Evolutionary conservation across 2,329 filamentous ascomycete genomes (phyloP), one percentile per base, ranked within the genome.

Genomic region (Cyphellophora attinorum): DNA sequence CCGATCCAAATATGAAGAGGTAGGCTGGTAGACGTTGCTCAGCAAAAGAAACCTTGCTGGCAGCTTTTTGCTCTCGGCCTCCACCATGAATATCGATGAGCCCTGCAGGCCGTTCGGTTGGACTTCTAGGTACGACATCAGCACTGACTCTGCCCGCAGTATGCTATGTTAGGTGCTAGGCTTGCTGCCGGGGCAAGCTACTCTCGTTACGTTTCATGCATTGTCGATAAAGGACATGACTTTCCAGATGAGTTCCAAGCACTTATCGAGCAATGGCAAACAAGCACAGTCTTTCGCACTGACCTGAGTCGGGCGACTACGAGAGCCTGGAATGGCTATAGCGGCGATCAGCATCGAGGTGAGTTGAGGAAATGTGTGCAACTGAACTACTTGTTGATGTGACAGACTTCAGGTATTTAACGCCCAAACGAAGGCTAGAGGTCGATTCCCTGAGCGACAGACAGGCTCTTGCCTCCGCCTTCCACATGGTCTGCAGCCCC

Each of bases 251-350:
- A 71, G 10, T 66, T 93, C 34, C 70, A 72, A 31, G 53, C 67
- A 2, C 65, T 73, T 28, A 77, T 98, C 46, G 60, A 70, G 11
- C 69, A 73, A 28, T 95, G 91, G 88, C 61, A 76, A 11, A 94
- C 88, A 1, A 74, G 74, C 5, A 82, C 75, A 13, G 52, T 85
- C 11, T 63, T 91, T 45, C 74, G 86, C 34, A 62, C 74, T 31
- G 77, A 82, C 35, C 64, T 67, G 1, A 57, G 69, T 5, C 76
- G 84, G 15, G 66, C 84, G 32, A 96, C 89, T 2, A 98, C 91
- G 0, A 76, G 85, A 29, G 88, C 82, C 29, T 94, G 85, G 85
- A 96, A 96, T 56, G 83, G 83, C 32, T 96, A 96, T 54, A 76
- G 79, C 23, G 70, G 74, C 19, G 69, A 75, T 34, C 75, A 76